phyloP scores from a whole-genome alignment of 2,329 filamentous ascomycete species.

The Cercospora janseana region DNA sequence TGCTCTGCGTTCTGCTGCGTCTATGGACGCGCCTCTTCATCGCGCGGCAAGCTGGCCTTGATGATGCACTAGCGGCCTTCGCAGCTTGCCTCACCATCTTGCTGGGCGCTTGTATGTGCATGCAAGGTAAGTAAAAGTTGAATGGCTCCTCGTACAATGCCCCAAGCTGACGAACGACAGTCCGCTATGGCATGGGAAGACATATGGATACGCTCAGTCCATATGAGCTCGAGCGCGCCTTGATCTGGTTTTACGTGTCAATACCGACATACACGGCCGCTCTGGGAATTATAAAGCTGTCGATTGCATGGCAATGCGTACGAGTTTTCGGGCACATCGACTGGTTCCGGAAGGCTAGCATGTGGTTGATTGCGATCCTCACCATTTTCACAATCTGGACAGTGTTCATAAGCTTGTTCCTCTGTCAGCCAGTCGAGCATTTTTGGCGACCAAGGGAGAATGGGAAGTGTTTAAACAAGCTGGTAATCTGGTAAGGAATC shows the following conservation, averaged over 20 bases:
- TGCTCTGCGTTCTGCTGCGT: constrained; percentile 18
- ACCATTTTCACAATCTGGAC: constrained; percentile 16
- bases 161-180: constrained; percentile 3
- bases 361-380: constrained; percentile 1
- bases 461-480: constrained; percentile 26
- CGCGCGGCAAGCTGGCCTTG: constrained; percentile 18
- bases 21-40: constrained; percentile 22
- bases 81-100: neutral
- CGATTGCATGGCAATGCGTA: constrained; percentile 23
- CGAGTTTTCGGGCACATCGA: constrained; percentile 26
- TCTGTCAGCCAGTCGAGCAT: constrained; percentile 14
- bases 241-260: constrained; percentile 22
- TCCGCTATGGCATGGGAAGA: constrained; percentile 25
- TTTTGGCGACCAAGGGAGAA: constrained; percentile 32
- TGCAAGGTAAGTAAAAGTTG: constrained; percentile 4
- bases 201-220: constrained; percentile 19
- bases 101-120: neutral
- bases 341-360: constrained; percentile 17
- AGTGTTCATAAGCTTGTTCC: constrained; percentile 4
- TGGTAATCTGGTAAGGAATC: constrained; percentile 32
- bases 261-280: constrained; percentile 21
- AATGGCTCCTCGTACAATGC: neutral
- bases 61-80: constrained; percentile 10
- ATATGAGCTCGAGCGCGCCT: constrained; percentile 11
- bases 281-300: constrained; percentile 25